These are phyloP conservation scores for Fagopyrum tataricum DNA, from an alignment of 148 eudicot species.

Conservation along the genomic window DNA sequence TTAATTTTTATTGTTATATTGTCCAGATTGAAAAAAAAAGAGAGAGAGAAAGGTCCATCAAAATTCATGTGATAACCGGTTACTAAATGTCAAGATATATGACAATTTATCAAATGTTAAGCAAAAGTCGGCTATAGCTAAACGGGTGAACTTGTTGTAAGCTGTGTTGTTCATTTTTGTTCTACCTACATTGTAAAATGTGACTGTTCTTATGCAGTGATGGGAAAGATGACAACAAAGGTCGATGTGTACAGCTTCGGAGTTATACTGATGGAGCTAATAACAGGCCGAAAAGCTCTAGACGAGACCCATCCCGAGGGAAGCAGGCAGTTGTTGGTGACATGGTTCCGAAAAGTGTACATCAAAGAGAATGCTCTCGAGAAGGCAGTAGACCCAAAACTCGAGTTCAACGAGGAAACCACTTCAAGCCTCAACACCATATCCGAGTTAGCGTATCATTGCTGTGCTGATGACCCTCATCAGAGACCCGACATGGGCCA, in stretches of 20 bases:
- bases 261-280: constrained; percentile 51
- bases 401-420: constrained; percentile 43
- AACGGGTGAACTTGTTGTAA: too few relatives aligned
- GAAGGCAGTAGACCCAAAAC: constrained; percentile 43
- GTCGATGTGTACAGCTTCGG: constrained; percentile 73
- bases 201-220: constrained; percentile 27
- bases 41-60: too few relatives aligned
- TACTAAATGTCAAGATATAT: too few relatives aligned
- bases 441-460: constrained; percentile 68
- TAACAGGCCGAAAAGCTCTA: constrained; percentile 54
- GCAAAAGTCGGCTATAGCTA: too few relatives aligned
- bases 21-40: too few relatives aligned
- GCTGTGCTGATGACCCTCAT: constrained; percentile 55
- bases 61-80: too few relatives aligned
- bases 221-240: constrained; percentile 71
- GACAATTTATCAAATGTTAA: too few relatives aligned
- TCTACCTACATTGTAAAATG: neutral
- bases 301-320: constrained; percentile 49
- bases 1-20: too few relatives aligned
- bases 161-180: neutral
- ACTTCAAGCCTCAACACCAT: constrained; percentile 40
- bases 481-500: constrained; percentile 82
- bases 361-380: constrained; percentile 41
- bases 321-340: constrained; percentile 51
- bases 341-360: constrained; percentile 65